phyloP scores from a whole-genome alignment of 2,329 filamentous ascomycete species.

The Trichoderma harzianum region DNA sequence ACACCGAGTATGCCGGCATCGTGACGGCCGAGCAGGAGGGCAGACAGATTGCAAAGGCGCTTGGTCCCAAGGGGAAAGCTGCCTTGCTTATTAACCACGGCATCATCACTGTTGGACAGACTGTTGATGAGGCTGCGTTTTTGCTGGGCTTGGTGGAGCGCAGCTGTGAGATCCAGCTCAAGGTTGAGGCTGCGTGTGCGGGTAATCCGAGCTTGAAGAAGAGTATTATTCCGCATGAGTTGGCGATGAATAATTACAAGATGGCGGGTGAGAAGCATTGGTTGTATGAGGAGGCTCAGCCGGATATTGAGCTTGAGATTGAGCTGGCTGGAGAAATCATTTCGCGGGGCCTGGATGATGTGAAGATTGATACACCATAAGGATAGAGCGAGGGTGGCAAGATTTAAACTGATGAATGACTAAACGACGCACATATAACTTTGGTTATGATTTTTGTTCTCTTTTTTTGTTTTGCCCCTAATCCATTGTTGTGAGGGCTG shows the following conservation, averaged over 20 bases:
- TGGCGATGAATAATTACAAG: slow-evolving; percentile 38
- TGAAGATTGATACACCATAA: slow-evolving; percentile 20
- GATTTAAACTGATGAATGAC: neutral
- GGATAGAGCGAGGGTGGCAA: neutral
- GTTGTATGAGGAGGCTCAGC: slow-evolving; percentile 46
- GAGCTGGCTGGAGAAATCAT: slow-evolving; percentile 36
- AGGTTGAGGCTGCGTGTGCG: slow-evolving; percentile 61
- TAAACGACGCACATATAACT: neutral
- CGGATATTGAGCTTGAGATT: slow-evolving; percentile 46
- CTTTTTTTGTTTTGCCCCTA: neutral
- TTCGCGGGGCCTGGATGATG: slow-evolving; percentile 25
- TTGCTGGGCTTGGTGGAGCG: slow-evolving; percentile 67
- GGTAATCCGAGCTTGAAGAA: slow-evolving; percentile 40
- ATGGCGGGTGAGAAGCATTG: slow-evolving; percentile 47
- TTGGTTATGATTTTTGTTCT: neutral
- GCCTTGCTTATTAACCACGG: slow-evolving; percentile 70
- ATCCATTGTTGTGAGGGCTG: neutral
- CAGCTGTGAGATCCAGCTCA: slow-evolving; percentile 64
- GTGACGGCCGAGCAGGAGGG: slow-evolving; percentile 63
- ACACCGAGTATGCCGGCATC: slow-evolving; percentile 54
- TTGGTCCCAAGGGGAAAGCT: slow-evolving; percentile 57
- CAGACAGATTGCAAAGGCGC: slow-evolving; percentile 56
- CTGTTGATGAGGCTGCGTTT: slow-evolving; percentile 72
- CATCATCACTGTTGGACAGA: slow-evolving; percentile 64
- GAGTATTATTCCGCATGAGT: slow-evolving; percentile 39